phyloP scores from a whole-genome alignment of 176 grass and related monocot species.

The Avena eriantha region DNA sequence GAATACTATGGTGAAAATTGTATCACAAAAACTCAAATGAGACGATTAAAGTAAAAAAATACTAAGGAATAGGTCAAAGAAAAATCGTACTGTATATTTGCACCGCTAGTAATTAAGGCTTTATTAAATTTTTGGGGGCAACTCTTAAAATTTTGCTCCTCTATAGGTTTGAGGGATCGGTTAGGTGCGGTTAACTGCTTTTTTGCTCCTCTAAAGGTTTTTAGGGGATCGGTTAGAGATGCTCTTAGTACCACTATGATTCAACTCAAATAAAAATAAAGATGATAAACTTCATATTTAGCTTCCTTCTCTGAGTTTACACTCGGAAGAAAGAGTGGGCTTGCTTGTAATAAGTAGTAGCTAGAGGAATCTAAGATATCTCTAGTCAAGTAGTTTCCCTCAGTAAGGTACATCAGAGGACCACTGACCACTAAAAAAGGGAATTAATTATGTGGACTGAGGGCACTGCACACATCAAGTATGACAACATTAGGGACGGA shows the following conservation, averaged over 20 bases:
- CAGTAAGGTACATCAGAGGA: slow-evolving; percentile 7
- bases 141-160: no score
- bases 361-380: slow-evolving; percentile 19
- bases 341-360: neutral
- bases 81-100: neutral
- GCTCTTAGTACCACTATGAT: neutral
- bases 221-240: no score
- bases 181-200: no score
- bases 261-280: slow-evolving; percentile 23
- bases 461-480: slow-evolving; percentile 4
- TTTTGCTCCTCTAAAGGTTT: no score
- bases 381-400: neutral
- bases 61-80: neutral
- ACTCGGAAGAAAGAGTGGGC: neutral
- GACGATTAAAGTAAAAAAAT: neutral
- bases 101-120: neutral
- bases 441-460: slow-evolving; percentile 42
- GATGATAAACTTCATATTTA: neutral
- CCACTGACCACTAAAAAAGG: slow-evolving; percentile 1
- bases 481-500: neutral
- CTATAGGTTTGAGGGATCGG: no score
- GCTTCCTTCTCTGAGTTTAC: slow-evolving; percentile 21
- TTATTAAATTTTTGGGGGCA: neutral
- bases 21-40: slow-evolving; percentile 6
- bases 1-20: slow-evolving; percentile 29